Conservation (phyloP, 768 basidiomycete genomes). For the Favolaschia claudopus region DNA sequence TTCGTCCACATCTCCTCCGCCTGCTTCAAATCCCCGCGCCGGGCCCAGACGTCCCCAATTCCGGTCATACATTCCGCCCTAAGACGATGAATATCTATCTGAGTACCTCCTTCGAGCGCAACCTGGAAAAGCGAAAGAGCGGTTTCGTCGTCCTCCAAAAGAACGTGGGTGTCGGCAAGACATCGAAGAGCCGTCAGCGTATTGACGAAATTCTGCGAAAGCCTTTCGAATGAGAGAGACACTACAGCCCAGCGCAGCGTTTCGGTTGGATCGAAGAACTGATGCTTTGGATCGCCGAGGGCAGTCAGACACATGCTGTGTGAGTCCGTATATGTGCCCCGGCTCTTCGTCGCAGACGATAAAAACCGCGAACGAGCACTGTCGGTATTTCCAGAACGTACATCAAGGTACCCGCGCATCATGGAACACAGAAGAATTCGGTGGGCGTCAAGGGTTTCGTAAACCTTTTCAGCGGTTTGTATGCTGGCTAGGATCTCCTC, state of each 20-base stretch:
- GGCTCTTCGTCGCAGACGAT: background rate
- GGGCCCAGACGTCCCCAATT: background rate
- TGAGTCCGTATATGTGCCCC: background rate
- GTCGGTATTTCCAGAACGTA: background rate
- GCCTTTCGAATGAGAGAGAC: background rate
- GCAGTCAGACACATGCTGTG: background rate
- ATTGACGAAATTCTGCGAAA: background rate
- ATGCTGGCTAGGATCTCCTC: background rate
- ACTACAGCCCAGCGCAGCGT: conserved; percentile 1
- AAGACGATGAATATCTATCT: conserved; percentile 2
- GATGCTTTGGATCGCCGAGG: background rate
- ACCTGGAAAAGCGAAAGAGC: background rate
- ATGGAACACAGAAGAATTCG: background rate
- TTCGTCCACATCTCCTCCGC: background rate
- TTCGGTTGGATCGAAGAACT: background rate
- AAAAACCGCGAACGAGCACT: background rate
- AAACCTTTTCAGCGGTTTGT: background rate
- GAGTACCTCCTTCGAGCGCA: background rate
- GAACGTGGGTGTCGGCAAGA: conserved; percentile 1
- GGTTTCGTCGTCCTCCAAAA: background rate
- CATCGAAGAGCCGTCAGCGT: background rate
- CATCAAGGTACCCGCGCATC: background rate
- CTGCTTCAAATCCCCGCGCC: conserved; percentile 1
- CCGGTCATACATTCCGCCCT: background rate
- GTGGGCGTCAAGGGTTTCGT: background rate